Base-by-base conservation (phyloP, 2,329 filamentous ascomycete species). In the Nakataea oryzae region DNA sequence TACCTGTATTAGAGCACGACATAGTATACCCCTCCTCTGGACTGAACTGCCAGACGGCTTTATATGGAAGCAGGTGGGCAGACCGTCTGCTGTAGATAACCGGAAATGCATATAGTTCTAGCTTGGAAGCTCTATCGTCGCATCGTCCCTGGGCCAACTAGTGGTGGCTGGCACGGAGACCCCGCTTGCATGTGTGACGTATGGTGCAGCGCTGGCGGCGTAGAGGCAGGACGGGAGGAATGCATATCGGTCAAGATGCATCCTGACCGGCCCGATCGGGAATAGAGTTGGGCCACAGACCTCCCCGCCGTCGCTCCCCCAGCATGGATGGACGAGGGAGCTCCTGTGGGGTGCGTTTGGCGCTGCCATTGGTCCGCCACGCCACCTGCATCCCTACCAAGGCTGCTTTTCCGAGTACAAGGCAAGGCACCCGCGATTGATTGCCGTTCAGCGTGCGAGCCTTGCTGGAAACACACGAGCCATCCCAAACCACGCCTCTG, bases 11-110 rank as follows among this genome's bases (percentile, higher is more conserved):
- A 57, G 55, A 61, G 60, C 60, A 56, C n/a, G 34, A 57, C 24
- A 34, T 34, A 57, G 60, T 57, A 61, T 61, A 61, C 60, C 60
- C 60, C 54, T 61, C 27, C 54, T 61, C 8, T 50, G 41, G 41
- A 41, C 34, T 41, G 55, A 29, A 58, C 56, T 58, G 56, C 29
- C 56, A 13, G 13, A 34, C 21, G 56, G 56, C 56, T 32, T 50
- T 50, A 50, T 28, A 24, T 14, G 56, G 26, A 58, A 58, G 21
- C 17, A 21, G 56, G 56, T 50, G 41, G 56, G 26, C 29, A 17
- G 21, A 28, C 56, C 56, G 26, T 29, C 29, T 58, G 29, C 27
- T 58, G 29, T 58, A 58, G 56, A 58, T 34, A 34, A 34, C 29
- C 29, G 21, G 29, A 58, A 32, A 58, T 58, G 29, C 56, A 34